A percentile compares a stretch with the other conserved stretches of the same genome.
Conservation (phyloP, 2,329 filamentous ascomycete genomes). For the Colletotrichum endophyticum region DNA sequence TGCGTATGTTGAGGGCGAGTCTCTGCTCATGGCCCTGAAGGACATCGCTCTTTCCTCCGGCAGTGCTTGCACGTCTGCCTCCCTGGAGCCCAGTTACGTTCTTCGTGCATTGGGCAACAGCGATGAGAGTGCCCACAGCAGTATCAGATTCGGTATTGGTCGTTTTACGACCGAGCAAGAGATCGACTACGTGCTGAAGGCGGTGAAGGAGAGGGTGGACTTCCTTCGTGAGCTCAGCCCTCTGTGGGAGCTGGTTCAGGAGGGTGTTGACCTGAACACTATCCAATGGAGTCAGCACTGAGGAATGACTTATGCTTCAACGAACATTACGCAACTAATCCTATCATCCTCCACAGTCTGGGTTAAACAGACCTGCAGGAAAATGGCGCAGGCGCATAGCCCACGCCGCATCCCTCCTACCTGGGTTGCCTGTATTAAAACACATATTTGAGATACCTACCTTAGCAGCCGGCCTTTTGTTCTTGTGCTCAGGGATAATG, state of each 20-base stretch:
- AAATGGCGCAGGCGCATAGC: neutral
- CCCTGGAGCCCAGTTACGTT: conserved; percentile 95
- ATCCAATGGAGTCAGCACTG: conserved; percentile 99
- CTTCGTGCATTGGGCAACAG: conserved; percentile 93
- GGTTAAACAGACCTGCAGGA: neutral
- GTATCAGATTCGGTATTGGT: conserved; percentile 96
- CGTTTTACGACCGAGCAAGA: conserved; percentile 94
- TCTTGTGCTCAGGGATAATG: conserved; percentile 18
- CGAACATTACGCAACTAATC: neutral
- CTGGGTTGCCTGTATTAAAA: conserved; percentile 16
- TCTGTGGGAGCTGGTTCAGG: conserved; percentile 96
- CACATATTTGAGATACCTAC: conserved; percentile 21
- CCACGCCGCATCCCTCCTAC: neutral
- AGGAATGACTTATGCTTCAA: conserved; percentile 25
- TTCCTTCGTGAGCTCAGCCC: conserved; percentile 96
- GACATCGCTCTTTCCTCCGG: conserved; percentile 97
- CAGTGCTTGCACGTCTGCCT: conserved; percentile 96
- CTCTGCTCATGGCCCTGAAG: conserved; percentile 96
- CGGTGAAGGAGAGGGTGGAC: conserved; percentile 86
- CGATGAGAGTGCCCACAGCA: conserved; percentile 96
- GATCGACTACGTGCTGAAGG: conserved; percentile 97
- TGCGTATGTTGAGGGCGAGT: conserved; percentile 97
- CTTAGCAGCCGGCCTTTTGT: conserved; percentile 16
- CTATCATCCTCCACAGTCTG: neutral
- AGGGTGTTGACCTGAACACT: conserved; percentile 92